Base-by-base conservation (phyloP, 2,329 filamentous ascomycete genomes). In the Emergomyces africanus region DNA sequence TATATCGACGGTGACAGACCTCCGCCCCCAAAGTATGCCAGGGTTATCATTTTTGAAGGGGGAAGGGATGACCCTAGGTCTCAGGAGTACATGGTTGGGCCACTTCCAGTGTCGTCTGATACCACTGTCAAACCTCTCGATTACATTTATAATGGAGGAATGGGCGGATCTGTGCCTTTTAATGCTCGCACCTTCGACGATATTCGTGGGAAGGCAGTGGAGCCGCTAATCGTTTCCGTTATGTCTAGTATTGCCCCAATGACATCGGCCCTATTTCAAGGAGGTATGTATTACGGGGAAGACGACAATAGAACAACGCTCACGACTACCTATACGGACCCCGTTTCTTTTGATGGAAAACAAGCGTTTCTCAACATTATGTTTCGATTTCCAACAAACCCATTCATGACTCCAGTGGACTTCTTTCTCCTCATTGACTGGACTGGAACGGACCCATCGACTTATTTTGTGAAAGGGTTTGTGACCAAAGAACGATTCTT, bases 31-130 rank as follows among this genome's bases (percentile, higher is more conserved):
- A 71, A 74, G 15, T 80, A 76, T 66, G 78, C 78, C 33, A 69
- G 77, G 25, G 77, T 72, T 1, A 74, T 79, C 57, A 72, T 80
- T 46, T 76, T 77, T 48, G 71, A 77, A 59, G 74, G 75, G 12
- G 75, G 73, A 0, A 75, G 73, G 51, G 62, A 64, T 3, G 70
- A 73, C 14, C 77, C 77, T 1, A 71, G 75, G 33, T 75, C 74
- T 5, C 74, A 78, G 59, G 77, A 80, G 62, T 79, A 76, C 62
- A 77, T 78, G 70, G 72, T 80, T 33, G 78, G 78, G 0, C 78
- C 79, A 1, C 70, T 81, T 3, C 79, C 78, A 1, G 69, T 79
- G 3, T 67, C 66, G 8, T 57, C 64, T 23, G 62, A 70, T 20
- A 77, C 76, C 5, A 72, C 63, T 18, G 66, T 76, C 30, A 63